Evolutionary conservation across 495 filamentous ascomycete species (phyloP).

Genomic region (Xylaria longipes): DNA sequence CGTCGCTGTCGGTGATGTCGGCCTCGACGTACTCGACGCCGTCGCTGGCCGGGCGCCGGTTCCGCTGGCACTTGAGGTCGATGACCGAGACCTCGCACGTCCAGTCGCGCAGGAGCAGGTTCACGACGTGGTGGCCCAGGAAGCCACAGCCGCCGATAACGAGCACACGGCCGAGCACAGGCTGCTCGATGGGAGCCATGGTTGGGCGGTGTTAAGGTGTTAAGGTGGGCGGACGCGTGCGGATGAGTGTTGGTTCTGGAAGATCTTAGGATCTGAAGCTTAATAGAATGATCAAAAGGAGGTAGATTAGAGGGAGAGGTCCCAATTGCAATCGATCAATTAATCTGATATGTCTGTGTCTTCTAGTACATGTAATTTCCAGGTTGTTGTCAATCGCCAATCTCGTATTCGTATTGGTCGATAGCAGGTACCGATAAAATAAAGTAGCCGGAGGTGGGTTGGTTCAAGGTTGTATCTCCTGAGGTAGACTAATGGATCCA

Average conservation of each 20-base stretch:
- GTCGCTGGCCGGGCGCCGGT: slow-evolving; percentile 70
- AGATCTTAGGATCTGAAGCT: background rate
- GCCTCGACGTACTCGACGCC: slow-evolving; percentile 80
- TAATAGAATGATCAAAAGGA: background rate
- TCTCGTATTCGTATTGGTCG: slow-evolving; percentile 1
- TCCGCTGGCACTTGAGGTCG: slow-evolving; percentile 78
- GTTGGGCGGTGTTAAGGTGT: slow-evolving; percentile 22
- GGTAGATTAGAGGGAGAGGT: background rate
- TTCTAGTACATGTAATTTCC: background rate
- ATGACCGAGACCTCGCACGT: slow-evolving; percentile 75
- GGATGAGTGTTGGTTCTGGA: background rate
- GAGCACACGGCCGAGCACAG: slow-evolving; percentile 61
- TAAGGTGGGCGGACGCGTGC: background rate
- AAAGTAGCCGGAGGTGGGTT: no score
- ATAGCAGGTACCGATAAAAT: no score
- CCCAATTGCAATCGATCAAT: background rate
- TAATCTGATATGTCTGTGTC: background rate
- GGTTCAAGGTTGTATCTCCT: no score
- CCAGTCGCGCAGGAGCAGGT: slow-evolving; percentile 61
- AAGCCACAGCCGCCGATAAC: slow-evolving; percentile 76
- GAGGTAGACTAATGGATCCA: no score
- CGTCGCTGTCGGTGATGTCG: slow-evolving; percentile 80
- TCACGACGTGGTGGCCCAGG: slow-evolving; percentile 72
- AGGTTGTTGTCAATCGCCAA: background rate
- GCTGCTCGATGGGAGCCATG: slow-evolving; percentile 49